Evolutionary conservation across 441 rosid species (phyloP), one percentile per base, ranked within the genome.

Genomic region (Jatropha podagrica): DNA sequence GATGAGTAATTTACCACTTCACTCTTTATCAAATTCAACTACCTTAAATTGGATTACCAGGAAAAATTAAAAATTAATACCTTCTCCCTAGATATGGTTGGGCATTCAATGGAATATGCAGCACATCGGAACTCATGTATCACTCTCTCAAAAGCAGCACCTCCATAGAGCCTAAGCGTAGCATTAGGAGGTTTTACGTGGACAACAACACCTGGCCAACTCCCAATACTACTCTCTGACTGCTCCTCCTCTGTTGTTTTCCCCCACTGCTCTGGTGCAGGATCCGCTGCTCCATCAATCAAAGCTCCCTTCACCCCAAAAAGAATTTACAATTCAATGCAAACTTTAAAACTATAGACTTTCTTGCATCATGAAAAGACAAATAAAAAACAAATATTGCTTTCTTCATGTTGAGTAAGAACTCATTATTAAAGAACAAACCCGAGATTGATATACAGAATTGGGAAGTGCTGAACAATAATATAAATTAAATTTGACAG

Each of bases 251-350:
- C 85, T 12, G 97, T 92, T 82, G 97, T 92, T 81, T 88, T 93
- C 13, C 99, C 99, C 98, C 98, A 95, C 76, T 89, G 94, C 85
- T 95, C 98, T 0, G 99, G 99, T 61, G 98, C 91, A 74, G 98
- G 99, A 83, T 89, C 92, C 74, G 99, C 97, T 60, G 97, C 99
- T 85, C 98, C 99, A 81, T 95, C 97, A 84, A 95, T 86, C 84
- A 95, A 83, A 63, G 92, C 90, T 74, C 93, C 96, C 98, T 95
- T 73, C 66, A 73, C 65, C 44, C 56, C 44, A 27, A 27, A 23
- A 52, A 27, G n/a, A 48, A 59, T 40, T 63, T 59, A 61, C n/a
- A 64, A 60, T 68, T 32, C 54, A 68, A 38, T 52, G 12, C 38
- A 60, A 60, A 72, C 42, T 37, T 56, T 11, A 1, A 38, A 48